These are phyloP conservation scores for Hypoxylon sp. DNA, from an alignment of 2,329 filamentous ascomycete genomes.

Conservation along the genomic window DNA sequence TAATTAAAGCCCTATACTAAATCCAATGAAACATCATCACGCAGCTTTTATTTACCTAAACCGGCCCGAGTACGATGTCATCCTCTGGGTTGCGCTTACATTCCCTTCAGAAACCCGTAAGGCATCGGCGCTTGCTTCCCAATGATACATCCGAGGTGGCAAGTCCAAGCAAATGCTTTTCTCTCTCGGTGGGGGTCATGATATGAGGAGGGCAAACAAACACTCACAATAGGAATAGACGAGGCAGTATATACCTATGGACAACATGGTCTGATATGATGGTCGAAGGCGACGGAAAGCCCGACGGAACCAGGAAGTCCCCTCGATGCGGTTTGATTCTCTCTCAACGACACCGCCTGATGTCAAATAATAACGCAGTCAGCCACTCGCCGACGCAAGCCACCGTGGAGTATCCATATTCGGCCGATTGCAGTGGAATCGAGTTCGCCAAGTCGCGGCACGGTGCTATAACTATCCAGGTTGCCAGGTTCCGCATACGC, in stretches of 20 bases:
- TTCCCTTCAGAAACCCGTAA: constrained; percentile 2
- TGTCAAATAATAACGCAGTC: no score
- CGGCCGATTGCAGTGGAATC: constrained; percentile 35
- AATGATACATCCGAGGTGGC: constrained; percentile 14
- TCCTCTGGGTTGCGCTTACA: background rate
- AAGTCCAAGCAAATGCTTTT: no score
- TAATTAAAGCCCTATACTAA: background rate
- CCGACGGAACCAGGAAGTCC: no score
- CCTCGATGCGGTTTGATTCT: no score
- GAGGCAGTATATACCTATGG: constrained; percentile 4
- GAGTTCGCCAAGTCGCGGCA: constrained; percentile 31
- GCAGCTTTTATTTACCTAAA: no score
- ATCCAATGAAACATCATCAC: constrained; percentile 11
- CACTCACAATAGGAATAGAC: constrained; percentile 7
- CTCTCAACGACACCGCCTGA: no score
- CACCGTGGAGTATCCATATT: constrained; percentile 30
- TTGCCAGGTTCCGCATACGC: constrained; percentile 15
- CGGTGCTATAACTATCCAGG: constrained; percentile 5
- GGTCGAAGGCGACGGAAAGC: no score
- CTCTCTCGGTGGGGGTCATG: constrained; percentile 22
- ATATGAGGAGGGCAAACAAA: constrained; percentile 9
- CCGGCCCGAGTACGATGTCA: constrained; percentile 1
- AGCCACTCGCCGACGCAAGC: constrained; percentile 21
- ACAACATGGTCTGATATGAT: no score
- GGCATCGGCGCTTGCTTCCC: background rate